A percentile compares a stretch with the other conserved stretches of the same genome.
phyloP scores from a whole-genome alignment of 208 protist genomes.

The Naegleria lovaniensis region DNA sequence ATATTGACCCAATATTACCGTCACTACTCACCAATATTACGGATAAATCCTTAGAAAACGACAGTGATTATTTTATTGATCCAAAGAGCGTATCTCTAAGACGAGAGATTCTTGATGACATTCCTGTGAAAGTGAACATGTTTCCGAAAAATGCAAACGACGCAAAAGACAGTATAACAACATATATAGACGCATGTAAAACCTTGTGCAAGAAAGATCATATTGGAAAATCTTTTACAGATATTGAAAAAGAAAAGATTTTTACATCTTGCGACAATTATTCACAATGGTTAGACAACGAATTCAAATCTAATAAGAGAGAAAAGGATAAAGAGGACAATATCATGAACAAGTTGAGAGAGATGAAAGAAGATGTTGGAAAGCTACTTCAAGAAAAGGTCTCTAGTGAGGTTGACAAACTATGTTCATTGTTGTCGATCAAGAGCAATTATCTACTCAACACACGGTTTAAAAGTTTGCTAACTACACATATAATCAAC shows the following conservation, averaged over 20 bases:
- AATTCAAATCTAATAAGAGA: too few relatives aligned
- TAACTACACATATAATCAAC: neutral
- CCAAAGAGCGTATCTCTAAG: neutral
- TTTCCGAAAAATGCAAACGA: neutral
- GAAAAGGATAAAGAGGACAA: neutral
- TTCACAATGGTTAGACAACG: too few relatives aligned
- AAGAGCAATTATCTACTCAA: neutral
- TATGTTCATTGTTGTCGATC: neutral
- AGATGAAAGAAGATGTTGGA: neutral
- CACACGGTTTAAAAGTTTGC: neutral
- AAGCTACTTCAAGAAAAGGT: slow-evolving; percentile 1
- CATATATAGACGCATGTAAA: neutral
- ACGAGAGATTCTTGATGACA: slow-evolving; percentile 24
- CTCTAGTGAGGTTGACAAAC: neutral
- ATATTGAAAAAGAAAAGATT: neutral
- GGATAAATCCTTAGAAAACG: too few relatives aligned
- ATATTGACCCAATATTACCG: neutral
- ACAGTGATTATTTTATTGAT: neutral
- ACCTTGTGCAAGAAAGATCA: neutral
- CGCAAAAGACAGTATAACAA: neutral
- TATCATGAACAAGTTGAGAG: slow-evolving; percentile 9
- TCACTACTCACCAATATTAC: neutral
- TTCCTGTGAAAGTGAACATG: slow-evolving; percentile 29
- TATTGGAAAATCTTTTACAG: neutral
- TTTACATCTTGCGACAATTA: neutral